Evolutionary conservation across 2,329 filamentous ascomycete genomes (phyloP), one percentile per base, ranked within the genome.

Genomic region (Aspergillus awamori): DNA sequence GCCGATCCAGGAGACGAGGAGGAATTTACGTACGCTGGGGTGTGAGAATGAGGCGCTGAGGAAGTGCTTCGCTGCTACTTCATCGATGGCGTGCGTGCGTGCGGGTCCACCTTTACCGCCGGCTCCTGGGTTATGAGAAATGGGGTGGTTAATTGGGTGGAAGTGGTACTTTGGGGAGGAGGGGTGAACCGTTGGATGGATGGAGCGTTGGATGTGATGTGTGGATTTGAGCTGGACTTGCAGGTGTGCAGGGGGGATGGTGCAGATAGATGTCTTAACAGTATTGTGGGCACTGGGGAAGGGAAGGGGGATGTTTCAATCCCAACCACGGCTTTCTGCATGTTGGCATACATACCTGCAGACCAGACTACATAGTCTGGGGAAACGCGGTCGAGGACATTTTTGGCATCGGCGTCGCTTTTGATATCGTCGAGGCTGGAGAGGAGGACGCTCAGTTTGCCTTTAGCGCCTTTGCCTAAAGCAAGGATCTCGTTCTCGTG

Each of bases 381-480:
- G 17, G 71, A 71, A 8, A 76, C 74, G 20, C 70, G 65, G 36
- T 79, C 74, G 41, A 94, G 74, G 60, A 93, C 83, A 39, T 77
- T 79, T 66, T 84, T 80, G 1, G 90, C 91, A 64, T 89, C 84
- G 0, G 77, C 79, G 53, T 87, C 82, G 57, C 79, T 86, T 73
- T 86, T 87, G 43, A 93, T 82, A 17, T 92, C 89, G 57, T 91
- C 89, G 20, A 94, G 78, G 70, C 87, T 91, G 70, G 84, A 84
- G 15, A 94, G 82, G 0, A 93, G 79, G 3, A 93, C 88, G 57
- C 86, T 83, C 39, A 95, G 78, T 64, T 85, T 88, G 26, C 89
- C 89, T 2, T 83, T 83, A 57, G 85, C 81, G 17, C 81, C 84
- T 2, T 73, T 68, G 61, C 83, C 86, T 3, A 91, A 83, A 59